These are phyloP conservation scores for Cryptosporidium canis DNA, from an alignment of 169 alveolate genomes.

Conservation along the genomic window DNA sequence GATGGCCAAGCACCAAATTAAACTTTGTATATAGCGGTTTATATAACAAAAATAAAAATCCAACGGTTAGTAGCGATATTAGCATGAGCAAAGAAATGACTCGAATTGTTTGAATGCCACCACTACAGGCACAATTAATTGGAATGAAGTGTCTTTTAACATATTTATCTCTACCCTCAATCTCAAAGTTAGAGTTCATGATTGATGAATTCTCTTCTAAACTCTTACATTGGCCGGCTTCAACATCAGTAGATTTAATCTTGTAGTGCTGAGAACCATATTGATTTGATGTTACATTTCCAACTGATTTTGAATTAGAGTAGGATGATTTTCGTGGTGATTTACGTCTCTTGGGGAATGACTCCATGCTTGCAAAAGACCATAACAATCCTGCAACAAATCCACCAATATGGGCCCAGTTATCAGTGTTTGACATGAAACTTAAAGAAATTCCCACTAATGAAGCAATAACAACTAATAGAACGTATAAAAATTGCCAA, in stretches of 20 bases:
- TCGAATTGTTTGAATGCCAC: constrained; percentile 53
- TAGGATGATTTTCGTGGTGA: neutral
- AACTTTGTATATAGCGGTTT: constrained; percentile 47
- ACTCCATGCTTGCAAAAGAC: constrained; percentile 62
- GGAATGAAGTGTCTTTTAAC: constrained; percentile 25
- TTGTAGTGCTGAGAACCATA: neutral
- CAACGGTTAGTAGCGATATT: constrained; percentile 28
- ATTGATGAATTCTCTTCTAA: neutral
- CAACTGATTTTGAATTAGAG: neutral
- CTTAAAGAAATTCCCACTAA: constrained; percentile 58
- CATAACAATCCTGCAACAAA: constrained; percentile 59
- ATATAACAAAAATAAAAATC: constrained; percentile 51
- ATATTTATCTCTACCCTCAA: neutral
- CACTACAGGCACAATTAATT: constrained; percentile 43
- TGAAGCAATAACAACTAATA: constrained; percentile 44
- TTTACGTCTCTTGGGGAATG: constrained; percentile 12
- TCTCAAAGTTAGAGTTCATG: neutral
- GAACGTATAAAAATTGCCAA: constrained; percentile 56
- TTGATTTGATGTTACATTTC: neutral
- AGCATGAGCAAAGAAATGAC: constrained; percentile 29
- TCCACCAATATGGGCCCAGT: constrained; percentile 74
- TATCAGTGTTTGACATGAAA: constrained; percentile 70
- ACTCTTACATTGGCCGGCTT: neutral
- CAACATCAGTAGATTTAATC: constrained; percentile 8
- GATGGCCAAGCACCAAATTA: constrained; percentile 39